Conservation (phyloP, 306 rosid genomes). For the Abrus pulchellus region DNA sequence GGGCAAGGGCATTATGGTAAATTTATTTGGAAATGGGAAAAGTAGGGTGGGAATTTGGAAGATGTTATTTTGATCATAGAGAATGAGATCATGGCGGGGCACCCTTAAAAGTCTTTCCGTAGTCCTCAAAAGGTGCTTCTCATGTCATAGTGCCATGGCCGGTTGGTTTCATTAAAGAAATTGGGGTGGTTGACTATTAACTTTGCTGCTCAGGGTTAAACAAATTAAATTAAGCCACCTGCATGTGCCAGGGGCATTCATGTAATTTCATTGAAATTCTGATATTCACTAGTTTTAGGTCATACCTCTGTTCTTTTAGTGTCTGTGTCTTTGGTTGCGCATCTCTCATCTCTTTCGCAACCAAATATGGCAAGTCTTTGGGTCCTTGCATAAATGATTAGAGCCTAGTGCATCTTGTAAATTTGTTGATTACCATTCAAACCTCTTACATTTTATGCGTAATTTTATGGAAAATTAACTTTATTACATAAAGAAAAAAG, state of each 20-base stretch:
- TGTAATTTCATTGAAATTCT: conserved; percentile 40
- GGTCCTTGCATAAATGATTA: neutral
- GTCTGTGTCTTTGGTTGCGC: conserved; percentile 28
- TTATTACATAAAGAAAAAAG: conserved; percentile 40
- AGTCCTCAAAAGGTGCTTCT: conserved; percentile 62
- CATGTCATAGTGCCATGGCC: conserved; percentile 44
- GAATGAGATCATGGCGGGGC: conserved; percentile 61
- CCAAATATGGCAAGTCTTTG: neutral
- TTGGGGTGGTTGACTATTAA: conserved; percentile 52
- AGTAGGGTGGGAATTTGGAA: conserved; percentile 28
- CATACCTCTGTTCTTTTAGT: conserved; percentile 1
- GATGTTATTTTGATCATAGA: conserved; percentile 34
- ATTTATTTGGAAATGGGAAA: conserved; percentile 24
- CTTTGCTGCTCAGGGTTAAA: conserved; percentile 25
- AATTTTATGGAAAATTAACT: conserved; percentile 40
- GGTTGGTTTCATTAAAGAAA: conserved; percentile 4
- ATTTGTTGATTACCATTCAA: neutral
- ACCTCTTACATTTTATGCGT: conserved; percentile 28
- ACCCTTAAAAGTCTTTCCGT: conserved; percentile 57
- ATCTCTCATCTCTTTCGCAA: neutral
- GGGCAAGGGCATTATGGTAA: conserved; percentile 56
- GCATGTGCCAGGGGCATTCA: conserved; percentile 36
- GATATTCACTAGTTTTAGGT: conserved; percentile 28
- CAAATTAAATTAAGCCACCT: conserved; percentile 22
- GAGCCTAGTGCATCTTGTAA: neutral